Evolutionary conservation across 805 yeast genomes (phyloP), one percentile per base, ranked within the genome.

Genomic region (Phaffomyces thermotolerans): DNA sequence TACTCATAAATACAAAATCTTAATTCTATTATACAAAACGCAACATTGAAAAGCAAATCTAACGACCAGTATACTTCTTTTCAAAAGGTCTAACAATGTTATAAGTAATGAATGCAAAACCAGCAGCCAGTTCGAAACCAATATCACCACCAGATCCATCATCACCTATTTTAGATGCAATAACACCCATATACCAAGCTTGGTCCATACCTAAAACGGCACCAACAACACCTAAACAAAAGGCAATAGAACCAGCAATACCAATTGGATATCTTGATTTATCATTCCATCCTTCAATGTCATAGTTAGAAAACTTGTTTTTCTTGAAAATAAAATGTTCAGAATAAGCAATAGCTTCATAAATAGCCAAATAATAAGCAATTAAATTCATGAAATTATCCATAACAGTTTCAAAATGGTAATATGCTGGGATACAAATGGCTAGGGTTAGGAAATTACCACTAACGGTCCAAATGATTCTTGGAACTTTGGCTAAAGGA

Each of bases 361-460:
- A 90, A 57, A 89, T 82, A 47, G 95, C 86, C 60, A 89, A 73
- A 77, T 91, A 89, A 73, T 90, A 90, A 52, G 86, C 91, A 64
- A 90, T 88, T 62, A 89, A 68, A 69, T 86, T 80, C 96, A 90
- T 88, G 68, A 90, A 90, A 67, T 86, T 79, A 47, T 75, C 72
- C 84, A 90, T 84, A 56, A 85, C 89, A 4, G 62, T 55, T 45
- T 72, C 76, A 64, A 90, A 88, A 49, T 73, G 62, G 71, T 84
- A 82, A 69, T 82, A 84, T 40, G 86, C 96, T 39, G 96, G 95
- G 53, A 89, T 89, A 57, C 95, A 79, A 58, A 90, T 82, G 41
- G 89, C 96, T 63, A 90, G 73, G 31, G 91, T 78, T 39, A 78
- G 75, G 50, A 75, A 79, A 65, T 86, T 84, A 58, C 90, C 95